phyloP scores from a whole-genome alignment of 179 eudicot species.

The Spergularia azorica region DNA sequence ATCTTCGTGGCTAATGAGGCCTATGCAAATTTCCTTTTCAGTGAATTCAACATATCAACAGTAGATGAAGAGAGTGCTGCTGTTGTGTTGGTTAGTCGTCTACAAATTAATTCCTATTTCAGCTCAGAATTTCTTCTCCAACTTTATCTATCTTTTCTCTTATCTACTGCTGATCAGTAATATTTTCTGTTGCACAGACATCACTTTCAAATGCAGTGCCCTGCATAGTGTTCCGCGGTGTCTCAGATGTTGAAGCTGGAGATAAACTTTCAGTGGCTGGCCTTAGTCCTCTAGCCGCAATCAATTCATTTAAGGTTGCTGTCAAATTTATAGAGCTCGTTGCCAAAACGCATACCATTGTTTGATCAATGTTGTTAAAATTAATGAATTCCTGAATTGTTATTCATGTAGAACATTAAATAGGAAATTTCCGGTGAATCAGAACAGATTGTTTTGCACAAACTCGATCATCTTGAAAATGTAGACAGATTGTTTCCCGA shows the following conservation, averaged over 20 bases:
- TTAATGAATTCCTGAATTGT: not conserved
- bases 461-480: too few relatives aligned
- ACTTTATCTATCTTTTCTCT: not conserved
- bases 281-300: constrained; percentile 45
- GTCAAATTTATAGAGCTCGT: constrained; percentile 42
- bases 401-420: not conserved
- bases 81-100: constrained; percentile 36
- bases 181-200: constrained; percentile 26
- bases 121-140: too few relatives aligned
- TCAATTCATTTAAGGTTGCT: constrained; percentile 52
- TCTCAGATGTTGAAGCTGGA: constrained; percentile 55
- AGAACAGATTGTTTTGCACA: too few relatives aligned
- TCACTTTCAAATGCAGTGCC: constrained; percentile 54
- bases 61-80: constrained; percentile 70
- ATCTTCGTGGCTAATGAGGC: constrained; percentile 54
- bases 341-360: constrained; percentile 15
- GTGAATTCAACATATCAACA: constrained; percentile 48
- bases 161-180: too few relatives aligned
- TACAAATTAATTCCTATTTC: not conserved
- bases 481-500: too few relatives aligned
- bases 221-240: constrained; percentile 53
- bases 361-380: not conserved
- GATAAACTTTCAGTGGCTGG: constrained; percentile 27
- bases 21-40: constrained; percentile 44
- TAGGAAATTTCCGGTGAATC: too few relatives aligned